These are phyloP conservation scores for Sodiomyces alkalinus DNA, from an alignment of 2,329 filamentous ascomycete species.

Conservation along the genomic window DNA sequence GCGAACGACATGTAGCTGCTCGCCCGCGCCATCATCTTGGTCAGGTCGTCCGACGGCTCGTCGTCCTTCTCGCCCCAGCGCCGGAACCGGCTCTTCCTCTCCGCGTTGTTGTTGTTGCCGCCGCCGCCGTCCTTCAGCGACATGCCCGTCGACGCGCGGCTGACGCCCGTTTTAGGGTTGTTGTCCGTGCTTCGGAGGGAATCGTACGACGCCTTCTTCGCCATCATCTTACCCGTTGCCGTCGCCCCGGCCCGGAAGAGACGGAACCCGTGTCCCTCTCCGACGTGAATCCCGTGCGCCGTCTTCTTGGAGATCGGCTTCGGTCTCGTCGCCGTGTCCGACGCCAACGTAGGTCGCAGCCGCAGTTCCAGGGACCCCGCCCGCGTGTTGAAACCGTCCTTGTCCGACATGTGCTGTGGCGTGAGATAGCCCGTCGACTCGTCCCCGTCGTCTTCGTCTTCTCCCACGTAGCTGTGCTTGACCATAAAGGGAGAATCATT, in stretches of 20 bases:
- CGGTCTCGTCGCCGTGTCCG: conserved; percentile 24
- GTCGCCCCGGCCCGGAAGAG: conserved; percentile 33
- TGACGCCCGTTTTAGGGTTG: conserved; percentile 26
- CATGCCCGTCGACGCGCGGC: conserved; percentile 29
- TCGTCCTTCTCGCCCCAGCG: conserved; percentile 27
- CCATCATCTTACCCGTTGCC: conserved; percentile 25
- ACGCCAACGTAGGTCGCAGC: conserved; percentile 65
- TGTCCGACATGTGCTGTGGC: conserved; percentile 24
- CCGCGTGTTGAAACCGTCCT: conserved; percentile 39
- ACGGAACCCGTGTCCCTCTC: conserved; percentile 34
- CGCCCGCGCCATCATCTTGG: conserved; percentile 89
- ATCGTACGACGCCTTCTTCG: conserved; percentile 41
- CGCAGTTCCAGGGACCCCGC: conserved; percentile 68
- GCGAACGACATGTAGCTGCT: conserved; percentile 97
- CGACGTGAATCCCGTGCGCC: conserved; percentile 30
- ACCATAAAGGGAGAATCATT: conserved; percentile 46
- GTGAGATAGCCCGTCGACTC: conserved; percentile 22
- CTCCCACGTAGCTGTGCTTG: conserved; percentile 30
- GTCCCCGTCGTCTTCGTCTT: conserved; percentile 25
- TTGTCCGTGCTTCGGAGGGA: conserved; percentile 31
- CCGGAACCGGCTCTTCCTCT: conserved; percentile 40
- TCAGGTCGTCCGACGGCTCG: conserved; percentile 70
- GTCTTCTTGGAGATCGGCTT: conserved; percentile 22
- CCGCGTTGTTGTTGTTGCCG: conserved; percentile 20
- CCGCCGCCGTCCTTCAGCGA: conserved; percentile 22